Evolutionary conservation across 768 basidiomycete species (phyloP).

Genomic region (Tricholoma sp.): DNA sequence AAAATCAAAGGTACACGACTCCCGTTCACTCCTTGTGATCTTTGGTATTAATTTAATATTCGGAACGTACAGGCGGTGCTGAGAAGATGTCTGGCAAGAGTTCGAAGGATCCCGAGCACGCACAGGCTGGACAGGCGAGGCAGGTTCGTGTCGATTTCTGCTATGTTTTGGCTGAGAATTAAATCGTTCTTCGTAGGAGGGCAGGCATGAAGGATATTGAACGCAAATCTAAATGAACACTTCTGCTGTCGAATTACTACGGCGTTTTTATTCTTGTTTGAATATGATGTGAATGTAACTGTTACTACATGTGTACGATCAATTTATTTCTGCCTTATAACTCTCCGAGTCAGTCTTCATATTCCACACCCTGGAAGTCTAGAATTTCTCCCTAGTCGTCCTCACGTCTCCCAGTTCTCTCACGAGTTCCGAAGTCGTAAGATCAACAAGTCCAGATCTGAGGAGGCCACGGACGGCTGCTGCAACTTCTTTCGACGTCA

Average conservation of each 20-base stretch:
- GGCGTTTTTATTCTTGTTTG: no score
- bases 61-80: constrained; percentile 10
- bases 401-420: no score
- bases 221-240: not conserved
- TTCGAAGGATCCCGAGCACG: constrained; percentile 15
- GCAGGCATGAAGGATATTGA: not conserved
- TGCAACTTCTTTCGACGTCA: not conserved
- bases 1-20: constrained; percentile 17
- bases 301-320: no score
- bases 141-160: constrained; percentile 4
- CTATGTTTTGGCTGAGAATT: not conserved
- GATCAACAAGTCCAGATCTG: not conserved
- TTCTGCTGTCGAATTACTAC: no score
- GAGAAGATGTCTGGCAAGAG: constrained; percentile 21
- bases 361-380: no score
- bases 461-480: not conserved
- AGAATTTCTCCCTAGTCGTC: no score
- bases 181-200: not conserved
- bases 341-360: no score
- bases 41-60: not conserved
- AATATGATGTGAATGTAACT: no score
- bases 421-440: not conserved
- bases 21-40: not conserved
- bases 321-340: no score
- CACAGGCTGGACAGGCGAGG: constrained; percentile 19